Evolutionary conservation across 306 rosid genomes (phyloP), one percentile per base, ranked within the genome.

Genomic region (Cyclanthera cordifolia): DNA sequence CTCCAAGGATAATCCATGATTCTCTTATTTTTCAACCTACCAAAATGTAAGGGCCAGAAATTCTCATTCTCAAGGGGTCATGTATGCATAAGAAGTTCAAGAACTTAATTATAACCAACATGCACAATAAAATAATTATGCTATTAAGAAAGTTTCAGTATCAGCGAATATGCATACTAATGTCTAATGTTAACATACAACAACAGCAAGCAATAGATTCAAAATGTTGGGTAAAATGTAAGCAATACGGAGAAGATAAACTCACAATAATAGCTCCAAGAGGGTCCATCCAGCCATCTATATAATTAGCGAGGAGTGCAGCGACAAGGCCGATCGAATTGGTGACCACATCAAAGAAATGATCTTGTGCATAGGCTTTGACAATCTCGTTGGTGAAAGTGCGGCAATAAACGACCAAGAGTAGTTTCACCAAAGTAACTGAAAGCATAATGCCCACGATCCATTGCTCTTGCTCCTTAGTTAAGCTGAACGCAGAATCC

Each of bases 301-400:
- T 47, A 64, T 85, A 88, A 67, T 90, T 85, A 59, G 99, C 99
- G 51, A 94, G 84, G 68, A 94, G 96, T 30, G 93, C 96, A 71
- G 99, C 97, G 53, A 86, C 72, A 43, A 94, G 99, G 52, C 99
- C 99, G 77, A 88, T 94, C 52, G 85, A 48, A 68, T 94, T 94
- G n/a, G 99, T 94, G 74, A 90, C 82, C 67, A 94, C 99, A 83
- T 94, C 99, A 72, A 94, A 94, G 69, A 94, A 88, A 80, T 94
- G 99, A 82, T 94, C 99, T 65, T 85, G 99, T 66, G 99, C 99
- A 72, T 94, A 94, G 4, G 99, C 97, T 82, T 88, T 88, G 68
- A 94, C 84, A 8, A 94, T 94, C 82, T 94, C 97, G 11, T 94
- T 86, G 39, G 84, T 75, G 79, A 94, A 94, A 63, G 90, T 3